Evolutionary conservation across 257 asterid genomes (phyloP), one percentile per base, ranked within the genome.

Genomic region (Handroanthus guayacan): DNA sequence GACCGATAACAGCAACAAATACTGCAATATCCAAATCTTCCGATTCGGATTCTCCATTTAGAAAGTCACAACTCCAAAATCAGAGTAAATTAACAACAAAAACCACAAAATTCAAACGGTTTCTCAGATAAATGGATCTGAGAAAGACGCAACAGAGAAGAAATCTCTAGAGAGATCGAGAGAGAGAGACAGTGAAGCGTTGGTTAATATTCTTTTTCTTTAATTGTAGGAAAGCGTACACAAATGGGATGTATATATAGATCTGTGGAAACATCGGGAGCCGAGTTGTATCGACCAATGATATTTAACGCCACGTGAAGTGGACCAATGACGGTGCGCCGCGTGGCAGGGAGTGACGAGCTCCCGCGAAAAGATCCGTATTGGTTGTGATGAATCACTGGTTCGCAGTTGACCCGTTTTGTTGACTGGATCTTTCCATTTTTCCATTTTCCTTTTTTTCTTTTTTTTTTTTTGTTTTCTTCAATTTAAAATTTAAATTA

Each of bases 271-370:
- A 48, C 79, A 16, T 41, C 34, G 74, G 71, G 80, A 37, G 83
- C 82, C 82, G 88, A 64, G 81, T 76, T 77, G 87, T 81, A 56
- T 83, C 82, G 48, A 82, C 97, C 97, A 92, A 92, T 92, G 69
- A 75, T 52, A 76, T 78, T 67, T 71, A 7, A 51, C 5, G 81
- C 86, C 87, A 86, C 90, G 90, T 50, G 75, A 77, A 70, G 17
- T 79, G 75, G 69, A 51, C 90, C 90, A 86, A 83, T 86, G 0
- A 12, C 0, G 43, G 8, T 4, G 0, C n/a, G 87, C 77, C 90
- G 72, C 90, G 87, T 83, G 82, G 71, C 62, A 5, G 2, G 2
- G 18, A 62, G 82, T 82, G 85, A 82, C 85, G 65, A 77, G 82
- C 79, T 77, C 37, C 47, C 16, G 11, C 67, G 50, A 56, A 58